phyloP scores from a whole-genome alignment of 495 filamentous ascomycete species.

The Xylaria nigripes region DNA sequence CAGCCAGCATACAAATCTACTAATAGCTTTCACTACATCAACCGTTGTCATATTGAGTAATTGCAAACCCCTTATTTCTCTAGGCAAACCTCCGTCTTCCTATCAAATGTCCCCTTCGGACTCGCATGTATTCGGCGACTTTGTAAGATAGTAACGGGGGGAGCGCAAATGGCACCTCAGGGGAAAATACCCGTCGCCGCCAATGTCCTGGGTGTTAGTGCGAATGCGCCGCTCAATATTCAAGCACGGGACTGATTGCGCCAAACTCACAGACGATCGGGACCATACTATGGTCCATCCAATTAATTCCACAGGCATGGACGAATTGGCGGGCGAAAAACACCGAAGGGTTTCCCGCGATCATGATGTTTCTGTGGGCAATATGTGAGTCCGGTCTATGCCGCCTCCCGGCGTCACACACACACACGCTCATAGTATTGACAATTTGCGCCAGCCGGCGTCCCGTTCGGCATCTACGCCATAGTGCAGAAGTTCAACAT shows the following conservation, averaged over 20 bases:
- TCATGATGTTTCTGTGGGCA: constrained; percentile 73
- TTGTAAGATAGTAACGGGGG: background rate
- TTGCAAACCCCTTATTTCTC: no score
- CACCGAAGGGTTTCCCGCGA: constrained; percentile 61
- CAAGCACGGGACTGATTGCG: background rate
- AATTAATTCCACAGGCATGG: constrained; percentile 42
- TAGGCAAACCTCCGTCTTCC: background rate
- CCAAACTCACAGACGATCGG: constrained; percentile 18
- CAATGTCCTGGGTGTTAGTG: constrained; percentile 42
- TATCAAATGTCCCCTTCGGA: no score
- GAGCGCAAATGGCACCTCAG: constrained; percentile 34
- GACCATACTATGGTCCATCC: constrained; percentile 40
- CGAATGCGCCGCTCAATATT: no score
- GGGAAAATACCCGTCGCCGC: constrained; percentile 38
- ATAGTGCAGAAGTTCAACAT: constrained; percentile 60
- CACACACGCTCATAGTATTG: background rate
- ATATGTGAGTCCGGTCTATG: constrained; percentile 38
- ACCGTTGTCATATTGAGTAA: no score
- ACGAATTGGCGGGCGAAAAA: constrained; percentile 61
- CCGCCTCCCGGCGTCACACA: background rate
- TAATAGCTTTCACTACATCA: no score
- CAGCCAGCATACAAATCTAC: no score
- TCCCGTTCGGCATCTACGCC: constrained; percentile 39
- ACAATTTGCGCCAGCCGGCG: constrained; percentile 29
- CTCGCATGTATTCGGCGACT: background rate